A percentile compares a stretch with the other conserved stretches of the same genome.
Conservation (phyloP, 768 basidiomycete genomes). For the Melanogaster broomeanus region DNA sequence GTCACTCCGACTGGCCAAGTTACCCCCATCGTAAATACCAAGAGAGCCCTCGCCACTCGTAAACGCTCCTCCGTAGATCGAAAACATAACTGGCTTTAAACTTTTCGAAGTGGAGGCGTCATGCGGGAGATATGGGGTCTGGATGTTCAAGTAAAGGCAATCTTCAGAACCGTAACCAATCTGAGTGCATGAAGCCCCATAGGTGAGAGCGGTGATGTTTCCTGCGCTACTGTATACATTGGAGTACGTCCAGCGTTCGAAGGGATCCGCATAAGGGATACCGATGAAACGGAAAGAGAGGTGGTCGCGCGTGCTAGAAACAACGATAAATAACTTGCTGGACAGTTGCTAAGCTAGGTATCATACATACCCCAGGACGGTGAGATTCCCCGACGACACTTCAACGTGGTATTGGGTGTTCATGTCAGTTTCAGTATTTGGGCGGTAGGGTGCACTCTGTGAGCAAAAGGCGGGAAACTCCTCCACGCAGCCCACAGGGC, state of each 20-base stretch:
- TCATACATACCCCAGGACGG: conserved; percentile 6
- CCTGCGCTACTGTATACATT: conserved; percentile 30
- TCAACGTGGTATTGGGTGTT: conserved; percentile 7
- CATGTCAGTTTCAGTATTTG: conserved; percentile 5
- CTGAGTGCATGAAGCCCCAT: conserved; percentile 36
- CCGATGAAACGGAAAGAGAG: conserved; percentile 53
- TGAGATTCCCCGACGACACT: conserved; percentile 6
- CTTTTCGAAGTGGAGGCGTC: conserved; percentile 5
- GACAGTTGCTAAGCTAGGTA: not conserved
- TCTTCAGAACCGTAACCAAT: conserved; percentile 38
- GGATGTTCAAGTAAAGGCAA: conserved; percentile 50
- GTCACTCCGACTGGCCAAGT: conserved; percentile 44
- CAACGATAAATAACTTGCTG: not conserved
- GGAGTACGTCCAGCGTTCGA: conserved; percentile 46
- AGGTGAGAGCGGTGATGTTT: conserved; percentile 31
- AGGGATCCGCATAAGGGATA: conserved; percentile 48
- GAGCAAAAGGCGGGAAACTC: conserved; percentile 8
- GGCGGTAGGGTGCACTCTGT: conserved; percentile 10
- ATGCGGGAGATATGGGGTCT: conserved; percentile 41
- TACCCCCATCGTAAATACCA: conserved; percentile 44
- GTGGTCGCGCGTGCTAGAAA: conserved; percentile 45
- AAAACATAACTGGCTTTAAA: conserved; percentile 48
- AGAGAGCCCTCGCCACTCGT: conserved; percentile 41
- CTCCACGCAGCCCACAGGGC: conserved; percentile 1
- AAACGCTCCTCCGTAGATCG: conserved; percentile 53